Base-by-base conservation (phyloP, 345 rosid genomes). In the Aurinia saxatilis region DNA sequence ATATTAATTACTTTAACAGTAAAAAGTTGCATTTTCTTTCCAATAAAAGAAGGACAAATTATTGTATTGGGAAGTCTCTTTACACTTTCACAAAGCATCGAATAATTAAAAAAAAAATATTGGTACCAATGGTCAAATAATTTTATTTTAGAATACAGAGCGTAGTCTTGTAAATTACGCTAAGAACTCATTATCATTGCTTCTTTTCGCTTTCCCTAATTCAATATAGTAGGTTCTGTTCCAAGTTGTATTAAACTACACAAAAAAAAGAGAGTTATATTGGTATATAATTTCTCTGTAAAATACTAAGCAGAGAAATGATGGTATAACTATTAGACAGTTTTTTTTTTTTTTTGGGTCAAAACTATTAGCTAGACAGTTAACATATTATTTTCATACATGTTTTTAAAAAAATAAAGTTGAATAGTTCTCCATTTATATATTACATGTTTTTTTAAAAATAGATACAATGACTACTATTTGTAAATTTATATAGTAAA, bases 61-160 rank as follows among this genome's bases (percentile, higher is more conserved):
- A 52, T 68, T 60, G 40, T 52, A 41, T 51, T 60, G 54, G n/a
- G 73, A 68, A 68, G 61, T 44, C 54, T 51, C 66, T 52, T 50
- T 52, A 68, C 72, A 58, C 65, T 67, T 58, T 39, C 45, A 50
- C 51, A 57, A 57, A 60, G 41, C 61, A 60, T 52, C 57, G 68
- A 70, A 70, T 62, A 62, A 70, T 16, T 47, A 54, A 7, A 68
- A 53, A 36, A 50, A 42, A 59, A 7, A 59, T 50, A 5, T 21
- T 21, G 2, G 16, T 25, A 68, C 25, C 40, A 16, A 44, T 44
- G 60, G 48, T 44, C 25, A 21, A 30, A 68, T n/a, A 19, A 6
- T 33, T 35, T 44, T 39, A 35, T 42, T 0, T 34, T 59, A 6
- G 14, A 35, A 59, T 48, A 15, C 40, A 57, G 21, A 56, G 12